Evolutionary conservation across 2,329 filamentous ascomycete genomes (phyloP).

Genomic region (Aspergillus alliaceus): DNA sequence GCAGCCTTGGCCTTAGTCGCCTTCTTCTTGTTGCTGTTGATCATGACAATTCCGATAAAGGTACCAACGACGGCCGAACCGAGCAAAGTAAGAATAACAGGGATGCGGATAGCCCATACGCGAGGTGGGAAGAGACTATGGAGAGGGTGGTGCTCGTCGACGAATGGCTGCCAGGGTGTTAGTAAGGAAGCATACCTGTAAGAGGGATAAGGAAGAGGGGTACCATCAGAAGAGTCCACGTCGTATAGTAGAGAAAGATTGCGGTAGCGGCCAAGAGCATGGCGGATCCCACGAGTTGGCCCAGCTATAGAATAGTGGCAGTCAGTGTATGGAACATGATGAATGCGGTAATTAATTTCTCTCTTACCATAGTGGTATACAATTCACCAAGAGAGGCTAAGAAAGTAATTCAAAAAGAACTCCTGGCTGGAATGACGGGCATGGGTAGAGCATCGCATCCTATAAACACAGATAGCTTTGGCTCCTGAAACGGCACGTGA

Average conservation of each 20-base stretch:
- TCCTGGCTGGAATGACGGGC: background rate
- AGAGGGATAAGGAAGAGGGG: slow-evolving; percentile 18
- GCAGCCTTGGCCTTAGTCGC: slow-evolving; percentile 86
- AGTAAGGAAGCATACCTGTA: background rate
- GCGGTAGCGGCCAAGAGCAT: slow-evolving; percentile 73
- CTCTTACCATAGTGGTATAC: slow-evolving; percentile 28
- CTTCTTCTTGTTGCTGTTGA: slow-evolving; percentile 97
- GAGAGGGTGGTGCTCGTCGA: slow-evolving; percentile 89
- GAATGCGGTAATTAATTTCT: background rate
- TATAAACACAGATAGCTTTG: slow-evolving; percentile 17
- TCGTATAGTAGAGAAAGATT: slow-evolving; percentile 88
- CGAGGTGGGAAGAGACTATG: slow-evolving; percentile 95
- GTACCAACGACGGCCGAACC: slow-evolving; percentile 92
- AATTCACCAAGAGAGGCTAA: background rate
- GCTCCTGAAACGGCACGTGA: slow-evolving; percentile 22
- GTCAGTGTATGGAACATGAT: background rate
- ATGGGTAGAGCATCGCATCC: background rate
- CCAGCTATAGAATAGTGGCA: slow-evolving; percentile 65
- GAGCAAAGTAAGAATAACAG: slow-evolving; percentile 91
- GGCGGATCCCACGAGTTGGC: slow-evolving; percentile 76
- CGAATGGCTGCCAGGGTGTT: slow-evolving; percentile 71
- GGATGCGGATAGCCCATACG: slow-evolving; percentile 98
- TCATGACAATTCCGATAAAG: slow-evolving; percentile 97
- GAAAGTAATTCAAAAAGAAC: background rate
- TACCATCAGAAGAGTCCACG: slow-evolving; percentile 98